Base-by-base conservation (phyloP, 345 rosid genomes). In the Cardamine chenopodiifolia region DNA sequence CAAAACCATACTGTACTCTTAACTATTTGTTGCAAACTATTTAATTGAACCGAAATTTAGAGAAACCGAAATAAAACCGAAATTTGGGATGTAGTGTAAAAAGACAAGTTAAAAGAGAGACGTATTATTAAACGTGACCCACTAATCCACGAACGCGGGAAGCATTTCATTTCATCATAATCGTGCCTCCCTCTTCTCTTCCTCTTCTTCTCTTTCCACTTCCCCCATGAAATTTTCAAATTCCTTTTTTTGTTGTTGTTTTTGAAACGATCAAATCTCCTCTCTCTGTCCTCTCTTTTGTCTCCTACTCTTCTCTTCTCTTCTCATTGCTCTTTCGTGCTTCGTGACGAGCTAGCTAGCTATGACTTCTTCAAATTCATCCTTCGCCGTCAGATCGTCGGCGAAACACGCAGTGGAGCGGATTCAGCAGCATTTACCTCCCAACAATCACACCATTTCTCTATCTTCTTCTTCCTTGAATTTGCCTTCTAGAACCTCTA, bases 101-200 rank as follows among this genome's bases (percentile, higher is more conserved):
- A 37, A 37, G 4, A 37, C 14, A 11, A 37, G 14, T 37, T 3
- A 39, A 13, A 39, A 39, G 6, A 6, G 45, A 0, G 35, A 9
- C 35, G 35, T 32, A 8, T 32, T 32, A 32, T 6, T 35, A 10
- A 49, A 60, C 72, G 76, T 75, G 35, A 48, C 39, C 75, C 76
- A 79, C 75, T 45, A 57, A 68, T 9, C 25, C 70, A 56, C 79
- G 65, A 68, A 81, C 77, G 86, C 84, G 88, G 88, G 88, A 85
- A 81, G 76, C 71, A 29, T n/a, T 48, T 56, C 18, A 42, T 42
- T 42, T 26, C 3, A 2, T 49, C 70, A 45, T 18, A 63, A 63
- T 65, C 80, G 76, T 65, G 73, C 69, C 31, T 63, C 71, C 84
- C 71, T 77, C 79, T 63, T 22, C n/a, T 14, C 52, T 45, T 26